Evolutionary conservation across 2,329 filamentous ascomycete species (phyloP).

Genomic region (Onygena corvina): DNA sequence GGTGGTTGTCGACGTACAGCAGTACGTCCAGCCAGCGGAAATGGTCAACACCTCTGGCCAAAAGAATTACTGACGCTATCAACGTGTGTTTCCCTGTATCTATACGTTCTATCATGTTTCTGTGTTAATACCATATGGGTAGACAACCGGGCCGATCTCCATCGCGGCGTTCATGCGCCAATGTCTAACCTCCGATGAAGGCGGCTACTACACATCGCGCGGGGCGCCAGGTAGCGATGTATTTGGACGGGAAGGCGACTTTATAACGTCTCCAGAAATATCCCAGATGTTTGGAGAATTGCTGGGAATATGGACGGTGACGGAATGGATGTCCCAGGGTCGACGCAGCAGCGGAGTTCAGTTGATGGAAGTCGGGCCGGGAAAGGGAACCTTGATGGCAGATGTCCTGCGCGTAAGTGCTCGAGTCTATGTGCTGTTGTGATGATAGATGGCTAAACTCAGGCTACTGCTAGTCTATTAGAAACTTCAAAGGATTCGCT

Average conservation of each 20-base stretch:
- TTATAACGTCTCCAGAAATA: slow-evolving; percentile 94
- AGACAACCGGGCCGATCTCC: slow-evolving; percentile 81
- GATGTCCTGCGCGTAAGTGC: slow-evolving; percentile 75
- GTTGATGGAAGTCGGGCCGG: slow-evolving; percentile 86
- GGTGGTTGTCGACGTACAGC: slow-evolving; percentile 24
- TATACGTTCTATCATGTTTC: background rate
- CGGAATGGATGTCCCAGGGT: slow-evolving; percentile 93
- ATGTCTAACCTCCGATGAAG: slow-evolving; percentile 81
- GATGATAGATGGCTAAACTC: background rate
- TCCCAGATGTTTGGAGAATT: slow-evolving; percentile 95
- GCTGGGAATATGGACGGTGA: slow-evolving; percentile 84
- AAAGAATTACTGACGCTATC: slow-evolving; percentile 75
- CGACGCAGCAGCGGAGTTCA: slow-evolving; percentile 61
- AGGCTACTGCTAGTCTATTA: slow-evolving; percentile 52
- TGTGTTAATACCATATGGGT: slow-evolving; percentile 3
- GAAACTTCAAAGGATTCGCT: slow-evolving; percentile 66
- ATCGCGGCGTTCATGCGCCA: slow-evolving; percentile 96
- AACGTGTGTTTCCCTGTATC: slow-evolving; percentile 45
- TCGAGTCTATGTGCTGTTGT: background rate
- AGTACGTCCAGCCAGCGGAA: slow-evolving; percentile 36
- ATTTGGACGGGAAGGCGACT: slow-evolving; percentile 88
- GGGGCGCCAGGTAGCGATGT: slow-evolving; percentile 56
- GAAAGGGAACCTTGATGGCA: slow-evolving; percentile 90
- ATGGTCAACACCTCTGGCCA: slow-evolving; percentile 89
- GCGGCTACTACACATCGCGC: slow-evolving; percentile 83